Conservation (phyloP, 2,329 filamentous ascomycete genomes). For the Exophiala lecanii-corni region DNA sequence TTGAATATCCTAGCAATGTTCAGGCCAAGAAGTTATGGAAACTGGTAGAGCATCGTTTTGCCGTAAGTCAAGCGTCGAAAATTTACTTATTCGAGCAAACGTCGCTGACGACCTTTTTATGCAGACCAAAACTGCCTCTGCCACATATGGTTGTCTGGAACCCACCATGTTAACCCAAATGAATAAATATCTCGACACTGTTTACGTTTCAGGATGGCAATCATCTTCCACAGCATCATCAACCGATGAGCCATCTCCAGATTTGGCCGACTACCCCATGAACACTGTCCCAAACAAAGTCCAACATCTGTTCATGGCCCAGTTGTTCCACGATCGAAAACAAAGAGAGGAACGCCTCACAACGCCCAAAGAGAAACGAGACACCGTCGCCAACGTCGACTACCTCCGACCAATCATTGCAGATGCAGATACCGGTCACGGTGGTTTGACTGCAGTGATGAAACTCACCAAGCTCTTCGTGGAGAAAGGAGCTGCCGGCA, state of each 20-base stretch:
- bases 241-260: constrained; percentile 91
- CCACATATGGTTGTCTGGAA: constrained; percentile 94
- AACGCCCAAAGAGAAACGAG: constrained; percentile 66
- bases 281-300: constrained; percentile 99
- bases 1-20: constrained; percentile 84
- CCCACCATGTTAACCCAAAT: constrained; percentile 99
- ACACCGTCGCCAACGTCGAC: constrained; percentile 73
- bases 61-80: constrained; percentile 53
- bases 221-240: constrained; percentile 93
- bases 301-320: constrained; percentile 93
- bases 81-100: background rate
- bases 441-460: constrained; percentile 97
- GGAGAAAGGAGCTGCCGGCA: constrained; percentile 92
- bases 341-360: constrained; percentile 91
- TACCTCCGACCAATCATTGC: constrained; percentile 95
- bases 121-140: constrained; percentile 78
- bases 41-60: constrained; percentile 80
- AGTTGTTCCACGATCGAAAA: constrained; percentile 99
- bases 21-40: constrained; percentile 94
- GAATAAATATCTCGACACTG: constrained; percentile 97
- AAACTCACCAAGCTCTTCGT: constrained; percentile 98
- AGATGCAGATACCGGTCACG: constrained; percentile 95
- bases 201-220: constrained; percentile 99
- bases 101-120: constrained; percentile 1
- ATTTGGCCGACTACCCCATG: constrained; percentile 96